Conservation (phyloP, 495 filamentous ascomycete species). For the Podospora tetraspora region DNA sequence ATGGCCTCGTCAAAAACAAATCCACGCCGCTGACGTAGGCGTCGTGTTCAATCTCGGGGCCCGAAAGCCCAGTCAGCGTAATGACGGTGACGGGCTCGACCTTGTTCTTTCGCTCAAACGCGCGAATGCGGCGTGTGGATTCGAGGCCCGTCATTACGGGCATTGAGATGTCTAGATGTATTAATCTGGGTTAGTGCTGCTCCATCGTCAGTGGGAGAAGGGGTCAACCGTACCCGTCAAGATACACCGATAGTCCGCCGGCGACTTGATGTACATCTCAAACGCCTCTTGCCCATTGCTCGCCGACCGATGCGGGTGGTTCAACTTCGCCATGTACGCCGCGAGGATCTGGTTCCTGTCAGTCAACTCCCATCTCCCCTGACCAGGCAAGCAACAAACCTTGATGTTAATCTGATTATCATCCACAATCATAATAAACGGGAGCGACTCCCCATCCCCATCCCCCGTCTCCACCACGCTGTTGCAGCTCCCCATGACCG, state of each 20-base stretch:
- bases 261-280: slow-evolving; percentile 39
- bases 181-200: slow-evolving; percentile 8
- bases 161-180: slow-evolving; percentile 57
- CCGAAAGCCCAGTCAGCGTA: slow-evolving; percentile 64
- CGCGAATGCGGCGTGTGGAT: slow-evolving; percentile 57
- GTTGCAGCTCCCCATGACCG: background rate
- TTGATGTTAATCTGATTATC: slow-evolving; percentile 43
- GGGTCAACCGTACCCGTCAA: slow-evolving; percentile 25
- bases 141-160: slow-evolving; percentile 64
- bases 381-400: background rate
- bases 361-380: background rate
- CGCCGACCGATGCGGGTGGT: slow-evolving; percentile 48
- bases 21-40: slow-evolving; percentile 64
- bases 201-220: too few species aligned
- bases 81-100: slow-evolving; percentile 40
- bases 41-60: slow-evolving; percentile 57
- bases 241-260: slow-evolving; percentile 38
- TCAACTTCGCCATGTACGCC: slow-evolving; percentile 52
- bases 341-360: slow-evolving; percentile 30
- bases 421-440: slow-evolving; percentile 37
- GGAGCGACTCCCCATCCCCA: background rate
- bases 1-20: slow-evolving; percentile 69
- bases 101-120: slow-evolving; percentile 42
- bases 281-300: slow-evolving; percentile 55
- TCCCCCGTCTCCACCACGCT: background rate